Base-by-base conservation (phyloP, 2,329 filamentous ascomycete species). In the Trichoderma simmonsii region DNA sequence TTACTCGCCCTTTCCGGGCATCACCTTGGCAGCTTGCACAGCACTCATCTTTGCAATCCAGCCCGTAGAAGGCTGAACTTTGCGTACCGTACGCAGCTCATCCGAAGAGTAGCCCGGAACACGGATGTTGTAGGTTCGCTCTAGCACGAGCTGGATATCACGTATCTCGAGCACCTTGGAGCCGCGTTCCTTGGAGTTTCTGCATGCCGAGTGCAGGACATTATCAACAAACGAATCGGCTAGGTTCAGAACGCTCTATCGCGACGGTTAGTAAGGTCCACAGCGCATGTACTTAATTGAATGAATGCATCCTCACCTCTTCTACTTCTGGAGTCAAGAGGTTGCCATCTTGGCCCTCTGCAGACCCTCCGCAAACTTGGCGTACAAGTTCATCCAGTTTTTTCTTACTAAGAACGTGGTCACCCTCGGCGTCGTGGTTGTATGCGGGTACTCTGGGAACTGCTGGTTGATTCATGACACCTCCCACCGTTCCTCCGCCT, bases 41-140 rank as follows among this genome's bases (percentile, higher is more conserved):
- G 96, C 95, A 78, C 94, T 95, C 92, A 99, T 97, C 86, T 99
- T 99, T 76, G 93, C 92, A 74, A 96, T 95, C 94, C 96, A 99
- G 26, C 90, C 93, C 18, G 92, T 85, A 24, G 94, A 91, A 2
- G 96, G 96, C 80, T 96, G 92, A 68, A 97, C 92, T 85, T 98
- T 98, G 80, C 95, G 91, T 34, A 98, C 95, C 0, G 94, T 98
- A 71, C 96, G 91, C 73, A 98, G 89, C 83, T 99, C 96, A 79
- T 99, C 96, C 4, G 94, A 93, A 0, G 94, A 93, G 83, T 97
- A 98, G 14, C 96, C 96, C 0, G 96, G 96, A 72, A 99, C 94
- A 71, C 93, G 92, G 78, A 96, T 95, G 82, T 96, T 96, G 86
- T 94, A 95, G 73, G 92, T 92, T 73, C 93, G 90, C 82, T 96